phyloP scores from a whole-genome alignment of 768 basidiomycete species.

The Mycena alexandri region DNA sequence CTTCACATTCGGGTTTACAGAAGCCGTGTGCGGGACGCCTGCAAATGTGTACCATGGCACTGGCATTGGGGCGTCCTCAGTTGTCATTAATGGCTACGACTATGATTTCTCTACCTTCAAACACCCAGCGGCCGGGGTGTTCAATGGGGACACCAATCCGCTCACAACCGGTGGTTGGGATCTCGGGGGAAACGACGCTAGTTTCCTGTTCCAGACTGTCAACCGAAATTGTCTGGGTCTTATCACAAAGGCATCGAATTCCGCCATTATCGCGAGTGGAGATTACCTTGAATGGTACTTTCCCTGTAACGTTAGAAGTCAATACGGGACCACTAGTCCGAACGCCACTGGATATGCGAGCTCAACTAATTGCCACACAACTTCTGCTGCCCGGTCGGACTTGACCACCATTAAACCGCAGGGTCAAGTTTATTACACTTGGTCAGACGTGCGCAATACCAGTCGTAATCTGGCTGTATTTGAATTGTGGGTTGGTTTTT shows the following conservation, averaged over 20 bases:
- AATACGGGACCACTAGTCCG: constrained; percentile 59
- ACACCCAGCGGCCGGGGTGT: constrained; percentile 71
- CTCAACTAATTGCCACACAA: constrained; percentile 69
- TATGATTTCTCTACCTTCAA: constrained; percentile 79
- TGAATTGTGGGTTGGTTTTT: constrained; percentile 66
- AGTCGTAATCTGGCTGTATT: constrained; percentile 78
- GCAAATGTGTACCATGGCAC: constrained; percentile 71
- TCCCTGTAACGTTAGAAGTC: constrained; percentile 81
- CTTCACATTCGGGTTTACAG: constrained; percentile 87
- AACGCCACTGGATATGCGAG: constrained; percentile 70
- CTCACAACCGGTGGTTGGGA: constrained; percentile 72
- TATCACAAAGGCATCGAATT: constrained; percentile 70
- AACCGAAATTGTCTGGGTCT: constrained; percentile 73
- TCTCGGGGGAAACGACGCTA: constrained; percentile 76
- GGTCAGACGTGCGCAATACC: constrained; percentile 69
- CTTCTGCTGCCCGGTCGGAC: constrained; percentile 56
- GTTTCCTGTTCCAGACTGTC: constrained; percentile 83
- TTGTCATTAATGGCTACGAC: constrained; percentile 81
- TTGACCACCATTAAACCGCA: constrained; percentile 56
- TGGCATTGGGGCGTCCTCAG: constrained; percentile 60
- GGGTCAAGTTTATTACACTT: constrained; percentile 82
- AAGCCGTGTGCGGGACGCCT: constrained; percentile 68
- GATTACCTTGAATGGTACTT: constrained; percentile 79
- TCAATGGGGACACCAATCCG: constrained; percentile 77
- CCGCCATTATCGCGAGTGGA: constrained; percentile 65